phyloP scores from a whole-genome alignment of 1,284 basidiomycete genomes.

The Pseudozyma flocculosa region DNA sequence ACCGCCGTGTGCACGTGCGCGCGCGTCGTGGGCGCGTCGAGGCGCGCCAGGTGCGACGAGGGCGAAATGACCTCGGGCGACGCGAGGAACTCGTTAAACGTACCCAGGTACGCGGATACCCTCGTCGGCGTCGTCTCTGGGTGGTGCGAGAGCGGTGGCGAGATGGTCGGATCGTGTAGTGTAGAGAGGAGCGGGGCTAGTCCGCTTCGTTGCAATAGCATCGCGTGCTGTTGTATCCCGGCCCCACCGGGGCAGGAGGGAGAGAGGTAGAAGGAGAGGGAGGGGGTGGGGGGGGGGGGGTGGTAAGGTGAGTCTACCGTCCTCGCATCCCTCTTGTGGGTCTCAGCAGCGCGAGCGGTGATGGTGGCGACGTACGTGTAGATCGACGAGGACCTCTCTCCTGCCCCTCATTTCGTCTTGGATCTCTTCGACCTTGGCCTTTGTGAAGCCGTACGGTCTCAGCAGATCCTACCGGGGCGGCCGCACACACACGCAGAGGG shows the following conservation, averaged over 20 bases:
- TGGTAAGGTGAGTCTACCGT: too few species aligned
- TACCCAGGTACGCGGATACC: conserved; percentile 5
- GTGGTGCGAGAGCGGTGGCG: conserved; percentile 6
- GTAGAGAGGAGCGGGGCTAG: conserved; percentile 4
- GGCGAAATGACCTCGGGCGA: conserved; percentile 35
- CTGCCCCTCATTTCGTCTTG: neutral
- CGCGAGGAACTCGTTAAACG: conserved; percentile 24
- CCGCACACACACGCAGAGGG: too few species aligned
- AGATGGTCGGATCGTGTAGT: neutral
- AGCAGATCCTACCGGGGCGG: conserved; percentile 6
- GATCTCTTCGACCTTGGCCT: conserved; percentile 8
- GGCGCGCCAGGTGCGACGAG: conserved; percentile 4
- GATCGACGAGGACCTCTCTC: conserved; percentile 2
- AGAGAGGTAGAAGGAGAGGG: neutral
- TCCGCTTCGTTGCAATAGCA: conserved; percentile 16
- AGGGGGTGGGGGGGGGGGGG: neutral
- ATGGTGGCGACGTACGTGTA: conserved; percentile 2
- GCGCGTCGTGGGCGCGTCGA: conserved; percentile 16
- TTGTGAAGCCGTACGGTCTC: conserved; percentile 10
- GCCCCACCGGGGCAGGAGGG: too few species aligned
- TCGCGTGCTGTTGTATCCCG: conserved; percentile 1
- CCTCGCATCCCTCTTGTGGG: too few species aligned
- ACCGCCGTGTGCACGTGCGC: conserved; percentile 19
- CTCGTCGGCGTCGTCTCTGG: conserved; percentile 2
- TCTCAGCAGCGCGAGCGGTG: too few species aligned